phyloP scores from a whole-genome alignment of 2,329 filamentous ascomycete species.

The Xylariaceae sp. region DNA sequence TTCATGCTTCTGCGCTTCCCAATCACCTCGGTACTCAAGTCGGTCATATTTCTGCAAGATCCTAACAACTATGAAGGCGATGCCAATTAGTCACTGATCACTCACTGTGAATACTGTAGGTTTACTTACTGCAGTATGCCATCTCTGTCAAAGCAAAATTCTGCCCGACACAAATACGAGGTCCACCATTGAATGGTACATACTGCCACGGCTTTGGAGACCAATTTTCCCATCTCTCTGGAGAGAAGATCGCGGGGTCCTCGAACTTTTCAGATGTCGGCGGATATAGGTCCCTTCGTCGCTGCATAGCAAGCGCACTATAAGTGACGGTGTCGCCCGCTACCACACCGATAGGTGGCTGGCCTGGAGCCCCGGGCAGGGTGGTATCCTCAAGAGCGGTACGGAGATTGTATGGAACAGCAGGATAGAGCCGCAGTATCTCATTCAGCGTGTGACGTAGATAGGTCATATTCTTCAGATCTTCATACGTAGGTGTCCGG shows the following conservation, averaged over 20 bases:
- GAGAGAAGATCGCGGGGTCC: constrained; percentile 50
- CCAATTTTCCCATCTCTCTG: constrained; percentile 59
- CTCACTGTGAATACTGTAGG: not conserved
- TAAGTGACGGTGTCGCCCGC: constrained; percentile 55
- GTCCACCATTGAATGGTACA: constrained; percentile 59
- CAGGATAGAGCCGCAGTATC: constrained; percentile 53
- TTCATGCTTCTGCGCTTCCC: constrained; percentile 51
- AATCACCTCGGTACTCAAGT: constrained; percentile 56
- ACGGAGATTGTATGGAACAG: constrained; percentile 62
- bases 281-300: constrained; percentile 55
- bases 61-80: constrained; percentile 46
- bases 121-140: constrained; percentile 51
- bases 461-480: constrained; percentile 75
- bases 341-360: constrained; percentile 50
- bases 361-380: constrained; percentile 32
- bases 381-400: constrained; percentile 37
- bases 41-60: constrained; percentile 65
- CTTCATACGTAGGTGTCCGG: constrained; percentile 60
- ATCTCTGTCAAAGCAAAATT: constrained; percentile 66
- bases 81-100: constrained; percentile 47
- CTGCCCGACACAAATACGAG: constrained; percentile 63
- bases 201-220: constrained; percentile 60
- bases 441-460: constrained; percentile 60
- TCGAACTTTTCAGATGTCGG: constrained; percentile 46
- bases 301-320: constrained; percentile 58